Conservation (phyloP, 2,329 filamentous ascomycete species). For the Plectosphaerella cucumerina region DNA sequence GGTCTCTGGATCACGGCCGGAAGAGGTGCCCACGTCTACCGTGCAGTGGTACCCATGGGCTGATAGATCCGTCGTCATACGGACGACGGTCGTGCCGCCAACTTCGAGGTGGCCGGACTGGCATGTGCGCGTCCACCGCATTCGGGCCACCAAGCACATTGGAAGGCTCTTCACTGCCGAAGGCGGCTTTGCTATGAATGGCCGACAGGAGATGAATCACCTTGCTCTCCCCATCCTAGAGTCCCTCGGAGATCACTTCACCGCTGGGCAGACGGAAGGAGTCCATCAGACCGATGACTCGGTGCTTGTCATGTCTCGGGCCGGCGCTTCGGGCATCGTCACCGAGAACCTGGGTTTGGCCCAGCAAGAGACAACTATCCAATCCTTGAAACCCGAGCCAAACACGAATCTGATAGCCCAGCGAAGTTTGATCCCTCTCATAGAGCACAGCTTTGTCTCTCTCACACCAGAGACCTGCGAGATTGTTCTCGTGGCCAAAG, state of each 20-base stretch:
- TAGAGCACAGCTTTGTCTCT: neutral
- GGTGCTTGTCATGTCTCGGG: conserved; percentile 4
- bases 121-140: conserved; percentile 22
- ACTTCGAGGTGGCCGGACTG: conserved; percentile 26
- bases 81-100: conserved; percentile 22
- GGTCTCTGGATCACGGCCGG: conserved; percentile 1
- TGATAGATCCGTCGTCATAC: conserved; percentile 18
- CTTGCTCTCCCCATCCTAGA: conserved; percentile 1
- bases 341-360: neutral
- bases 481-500: neutral
- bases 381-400: conserved; percentile 17
- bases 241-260: neutral
- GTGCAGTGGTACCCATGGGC: conserved; percentile 20
- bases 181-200: conserved; percentile 17
- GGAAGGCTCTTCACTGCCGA: conserved; percentile 11
- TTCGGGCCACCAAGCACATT: neutral
- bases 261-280: neutral
- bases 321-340: neutral
- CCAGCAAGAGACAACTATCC: neutral
- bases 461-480: neutral
- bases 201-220: neutral
- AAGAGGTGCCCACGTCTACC: neutral
- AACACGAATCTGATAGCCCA: conserved; percentile 18
- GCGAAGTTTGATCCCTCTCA: conserved; percentile 14
- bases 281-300: neutral